Evolutionary conservation across 2,329 filamentous ascomycete genomes (phyloP).

Genomic region (Fusarium sp.): DNA sequence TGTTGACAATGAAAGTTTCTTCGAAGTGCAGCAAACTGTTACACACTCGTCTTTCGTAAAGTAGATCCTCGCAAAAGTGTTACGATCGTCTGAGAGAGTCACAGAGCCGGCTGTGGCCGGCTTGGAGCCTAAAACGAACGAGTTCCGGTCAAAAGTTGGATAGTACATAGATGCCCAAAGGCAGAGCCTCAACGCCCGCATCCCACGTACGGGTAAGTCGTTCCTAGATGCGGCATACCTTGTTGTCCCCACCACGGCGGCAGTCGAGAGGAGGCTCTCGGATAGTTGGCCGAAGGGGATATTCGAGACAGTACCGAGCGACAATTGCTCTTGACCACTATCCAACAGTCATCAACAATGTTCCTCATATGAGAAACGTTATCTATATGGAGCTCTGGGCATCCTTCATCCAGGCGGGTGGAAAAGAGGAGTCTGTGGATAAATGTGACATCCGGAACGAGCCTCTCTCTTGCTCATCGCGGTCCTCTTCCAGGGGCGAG

Average conservation of each 20-base stretch:
- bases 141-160: background rate
- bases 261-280: slow-evolving; percentile 3
- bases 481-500: background rate
- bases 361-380: slow-evolving; percentile 6
- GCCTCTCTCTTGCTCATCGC: background rate
- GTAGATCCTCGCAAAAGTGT: background rate
- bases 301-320: background rate
- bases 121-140: slow-evolving; percentile 11
- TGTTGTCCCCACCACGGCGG: background rate
- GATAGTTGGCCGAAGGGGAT: slow-evolving; percentile 1
- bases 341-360: slow-evolving; percentile 5
- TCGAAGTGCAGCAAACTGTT: background rate
- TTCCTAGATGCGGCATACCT: slow-evolving; percentile 3
- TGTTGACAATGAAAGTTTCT: background rate
- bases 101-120: slow-evolving; percentile 1
- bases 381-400: slow-evolving; percentile 10
- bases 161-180: slow-evolving; percentile 17
- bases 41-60: background rate
- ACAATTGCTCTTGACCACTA: slow-evolving; percentile 6
- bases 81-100: background rate
- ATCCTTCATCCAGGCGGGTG: background rate
- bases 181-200: slow-evolving; percentile 9
- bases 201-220: slow-evolving; percentile 2
- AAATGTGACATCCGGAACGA: slow-evolving; percentile 8
- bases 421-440: slow-evolving; percentile 10